Evolutionary conservation across 345 rosid species (phyloP).

Genomic region (Linum usitatissimum): DNA sequence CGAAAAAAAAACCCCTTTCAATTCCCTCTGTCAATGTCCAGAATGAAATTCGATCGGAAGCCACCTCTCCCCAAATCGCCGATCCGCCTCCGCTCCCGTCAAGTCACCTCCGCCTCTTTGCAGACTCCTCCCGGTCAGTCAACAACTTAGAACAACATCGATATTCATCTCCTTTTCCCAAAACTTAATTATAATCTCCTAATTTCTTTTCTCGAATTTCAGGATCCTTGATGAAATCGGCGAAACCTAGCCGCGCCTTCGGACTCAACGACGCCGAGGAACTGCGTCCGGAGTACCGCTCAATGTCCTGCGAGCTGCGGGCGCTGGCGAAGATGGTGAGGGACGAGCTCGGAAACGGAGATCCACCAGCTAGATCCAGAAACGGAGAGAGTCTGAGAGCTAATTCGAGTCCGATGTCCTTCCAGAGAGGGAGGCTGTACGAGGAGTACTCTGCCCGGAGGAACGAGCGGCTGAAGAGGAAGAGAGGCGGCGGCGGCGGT

Average conservation of each 20-base stretch:
- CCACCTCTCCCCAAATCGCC: constrained; percentile 81
- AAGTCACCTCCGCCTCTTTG: constrained; percentile 25
- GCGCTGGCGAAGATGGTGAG: constrained; percentile 46
- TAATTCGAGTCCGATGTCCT: constrained; percentile 27
- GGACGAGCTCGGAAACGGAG: constrained; percentile 27
- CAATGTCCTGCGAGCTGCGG: constrained; percentile 58
- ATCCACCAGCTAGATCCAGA: constrained; percentile 5
- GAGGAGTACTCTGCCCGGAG: constrained; percentile 73
- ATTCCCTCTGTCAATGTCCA: constrained; percentile 27
- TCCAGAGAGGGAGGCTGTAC: constrained; percentile 81
- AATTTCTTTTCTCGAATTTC: constrained; percentile 1
- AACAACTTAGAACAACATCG: background rate
- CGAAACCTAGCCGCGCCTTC: constrained; percentile 28
- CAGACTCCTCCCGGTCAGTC: constrained; percentile 60
- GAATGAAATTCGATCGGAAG: constrained; percentile 44
- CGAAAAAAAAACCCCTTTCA: background rate
- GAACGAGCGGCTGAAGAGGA: constrained; percentile 69
- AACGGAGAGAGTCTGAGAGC: constrained; percentile 8
- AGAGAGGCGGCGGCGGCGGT: constrained; percentile 33
- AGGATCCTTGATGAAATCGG: constrained; percentile 50
- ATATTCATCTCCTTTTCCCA: background rate
- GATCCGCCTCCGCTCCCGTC: constrained; percentile 50
- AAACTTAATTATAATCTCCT: background rate
- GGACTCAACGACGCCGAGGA: constrained; percentile 12
- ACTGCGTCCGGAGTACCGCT: constrained; percentile 40